Percentiles rank a stretch among this genome's conserved stretches.
These are phyloP conservation scores for Forsythia suspensa DNA, from an alignment of 257 asterid genomes.

Conservation along the genomic window DNA sequence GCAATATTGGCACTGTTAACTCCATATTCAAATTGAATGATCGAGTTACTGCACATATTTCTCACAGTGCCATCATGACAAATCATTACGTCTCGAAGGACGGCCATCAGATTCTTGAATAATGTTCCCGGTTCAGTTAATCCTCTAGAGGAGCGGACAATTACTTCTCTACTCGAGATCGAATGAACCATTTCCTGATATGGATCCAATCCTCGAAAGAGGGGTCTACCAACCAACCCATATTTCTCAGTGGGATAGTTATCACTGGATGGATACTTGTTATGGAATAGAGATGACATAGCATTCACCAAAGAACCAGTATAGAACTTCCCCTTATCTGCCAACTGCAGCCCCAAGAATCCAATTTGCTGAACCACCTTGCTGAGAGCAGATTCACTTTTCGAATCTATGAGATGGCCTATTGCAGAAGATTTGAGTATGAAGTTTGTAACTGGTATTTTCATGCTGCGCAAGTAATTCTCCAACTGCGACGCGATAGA, in stretches of 20 bases:
- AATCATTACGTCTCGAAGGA: slow-evolving; percentile 87
- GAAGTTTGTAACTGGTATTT: slow-evolving; percentile 58
- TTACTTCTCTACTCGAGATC: slow-evolving; percentile 90
- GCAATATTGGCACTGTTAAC: slow-evolving; percentile 47
- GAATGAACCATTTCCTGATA: slow-evolving; percentile 95
- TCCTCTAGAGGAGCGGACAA: slow-evolving; percentile 92
- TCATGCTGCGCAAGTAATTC: slow-evolving; percentile 52
- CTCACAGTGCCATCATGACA: slow-evolving; percentile 88
- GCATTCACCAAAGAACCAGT: slow-evolving; percentile 67
- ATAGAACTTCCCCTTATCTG: slow-evolving; percentile 73
- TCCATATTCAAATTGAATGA: slow-evolving; percentile 89
- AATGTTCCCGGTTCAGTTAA: slow-evolving; percentile 92
- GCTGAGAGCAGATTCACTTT: slow-evolving; percentile 86
- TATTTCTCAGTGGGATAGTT: slow-evolving; percentile 65
- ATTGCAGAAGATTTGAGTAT: slow-evolving; percentile 62
- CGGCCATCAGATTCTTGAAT: slow-evolving; percentile 93
- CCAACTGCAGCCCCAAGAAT: slow-evolving; percentile 74
- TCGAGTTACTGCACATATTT: slow-evolving; percentile 77
- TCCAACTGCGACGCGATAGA: slow-evolving; percentile 66
- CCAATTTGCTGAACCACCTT: slow-evolving; percentile 97
- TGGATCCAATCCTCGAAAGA: slow-evolving; percentile 86
- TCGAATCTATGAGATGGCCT: slow-evolving; percentile 74
- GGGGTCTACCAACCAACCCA: slow-evolving; percentile 79
- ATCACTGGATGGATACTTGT: slow-evolving; percentile 64
- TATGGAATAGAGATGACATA: slow-evolving; percentile 57